phyloP scores from a whole-genome alignment of 108 stramenopile species.

The Fistulifera pelliculosa region DNA sequence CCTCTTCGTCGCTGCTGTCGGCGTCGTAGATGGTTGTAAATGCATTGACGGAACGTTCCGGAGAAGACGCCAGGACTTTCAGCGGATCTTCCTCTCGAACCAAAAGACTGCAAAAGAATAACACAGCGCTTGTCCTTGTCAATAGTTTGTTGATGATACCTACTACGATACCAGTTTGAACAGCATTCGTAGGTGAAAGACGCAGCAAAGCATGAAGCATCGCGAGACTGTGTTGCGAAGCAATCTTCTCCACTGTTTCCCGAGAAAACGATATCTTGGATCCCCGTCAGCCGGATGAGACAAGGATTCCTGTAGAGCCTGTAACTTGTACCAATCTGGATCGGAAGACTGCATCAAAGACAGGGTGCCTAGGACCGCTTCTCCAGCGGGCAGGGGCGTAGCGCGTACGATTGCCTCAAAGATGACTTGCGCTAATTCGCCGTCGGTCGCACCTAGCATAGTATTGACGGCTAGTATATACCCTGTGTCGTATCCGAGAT shows the following conservation, averaged over 20 bases:
- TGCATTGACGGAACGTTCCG: not conserved
- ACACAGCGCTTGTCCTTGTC: not conserved
- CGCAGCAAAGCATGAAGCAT: not conserved
- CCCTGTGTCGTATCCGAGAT: too few relatives aligned
- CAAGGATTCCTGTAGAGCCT: too few relatives aligned
- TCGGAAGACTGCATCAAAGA: too few relatives aligned
- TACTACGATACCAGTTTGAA: not conserved
- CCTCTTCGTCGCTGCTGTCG: not conserved
- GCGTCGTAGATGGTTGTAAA: not conserved
- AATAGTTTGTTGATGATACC: not conserved
- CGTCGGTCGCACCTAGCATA: too few relatives aligned
- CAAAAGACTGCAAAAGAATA: constrained; percentile 3
- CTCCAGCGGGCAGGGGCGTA: too few relatives aligned
- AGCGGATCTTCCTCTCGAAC: not conserved
- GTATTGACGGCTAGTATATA: too few relatives aligned
- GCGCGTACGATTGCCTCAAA: too few relatives aligned
- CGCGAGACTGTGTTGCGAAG: not conserved
- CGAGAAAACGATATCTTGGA: not conserved
- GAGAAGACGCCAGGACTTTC: not conserved
- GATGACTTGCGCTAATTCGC: too few relatives aligned
- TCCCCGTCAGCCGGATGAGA: too few relatives aligned
- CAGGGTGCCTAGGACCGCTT: too few relatives aligned
- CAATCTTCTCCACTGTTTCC: not conserved
- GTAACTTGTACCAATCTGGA: too few relatives aligned
- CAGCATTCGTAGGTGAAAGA: not conserved